A percentile compares a stretch with the other conserved stretches of the same genome.
Evolutionary conservation across 495 filamentous ascomycete genomes (phyloP).

Genomic region (Neurospora intermedia): DNA sequence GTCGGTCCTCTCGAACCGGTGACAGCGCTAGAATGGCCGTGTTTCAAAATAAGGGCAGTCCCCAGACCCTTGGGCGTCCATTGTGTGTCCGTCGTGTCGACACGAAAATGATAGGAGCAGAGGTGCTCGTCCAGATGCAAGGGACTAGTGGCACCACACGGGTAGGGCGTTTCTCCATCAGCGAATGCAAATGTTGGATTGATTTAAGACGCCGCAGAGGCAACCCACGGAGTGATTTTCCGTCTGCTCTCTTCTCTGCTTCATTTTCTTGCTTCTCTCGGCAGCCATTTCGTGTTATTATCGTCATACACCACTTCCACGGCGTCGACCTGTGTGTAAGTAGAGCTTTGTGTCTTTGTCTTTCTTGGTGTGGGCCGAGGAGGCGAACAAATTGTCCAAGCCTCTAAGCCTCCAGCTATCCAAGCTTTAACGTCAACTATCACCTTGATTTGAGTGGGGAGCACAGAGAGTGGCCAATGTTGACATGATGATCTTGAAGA

Average conservation of each 20-base stretch:
- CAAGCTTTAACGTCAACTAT: not conserved
- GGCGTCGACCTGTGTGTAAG: not conserved
- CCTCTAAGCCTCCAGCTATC: not conserved
- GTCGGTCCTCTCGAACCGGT: not conserved
- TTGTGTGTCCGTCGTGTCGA: not conserved
- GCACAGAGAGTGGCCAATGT: not conserved
- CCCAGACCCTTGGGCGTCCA: not conserved
- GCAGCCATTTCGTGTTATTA: not conserved
- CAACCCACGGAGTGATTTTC: not conserved
- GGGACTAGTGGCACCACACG: constrained; percentile 9
- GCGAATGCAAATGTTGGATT: not conserved
- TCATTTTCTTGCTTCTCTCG: not conserved
- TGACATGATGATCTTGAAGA: not conserved
- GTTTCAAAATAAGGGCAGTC: not conserved
- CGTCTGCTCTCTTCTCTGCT: not conserved
- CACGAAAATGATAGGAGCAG: not conserved
- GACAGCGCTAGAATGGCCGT: not conserved
- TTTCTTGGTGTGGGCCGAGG: not conserved
- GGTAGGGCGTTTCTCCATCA: constrained; percentile 11
- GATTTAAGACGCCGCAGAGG: not conserved
- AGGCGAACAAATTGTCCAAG: not conserved
- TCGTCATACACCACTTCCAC: not conserved
- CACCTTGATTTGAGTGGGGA: not conserved
- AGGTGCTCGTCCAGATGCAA: constrained; percentile 3
- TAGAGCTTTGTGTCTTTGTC: not conserved